A percentile compares a stretch with the other conserved stretches of the same genome.
Conservation (phyloP, 2,329 filamentous ascomycete species). For the Blumeriella jaapii region DNA sequence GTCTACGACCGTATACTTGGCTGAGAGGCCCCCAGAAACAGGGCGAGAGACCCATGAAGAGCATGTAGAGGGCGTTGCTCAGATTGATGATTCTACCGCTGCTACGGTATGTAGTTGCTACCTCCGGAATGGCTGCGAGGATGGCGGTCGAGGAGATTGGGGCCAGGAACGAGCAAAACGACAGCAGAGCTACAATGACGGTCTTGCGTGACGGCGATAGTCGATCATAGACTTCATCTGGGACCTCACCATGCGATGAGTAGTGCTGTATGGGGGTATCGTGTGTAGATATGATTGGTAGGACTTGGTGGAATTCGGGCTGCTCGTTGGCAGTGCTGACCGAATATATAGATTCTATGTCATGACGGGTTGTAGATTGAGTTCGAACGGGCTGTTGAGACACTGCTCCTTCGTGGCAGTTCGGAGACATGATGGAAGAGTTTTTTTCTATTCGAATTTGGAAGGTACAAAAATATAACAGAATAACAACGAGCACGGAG, state of each 20-base stretch:
- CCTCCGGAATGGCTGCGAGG: conserved; percentile 61
- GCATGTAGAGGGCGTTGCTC: conserved; percentile 64
- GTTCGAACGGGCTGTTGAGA: too few species aligned
- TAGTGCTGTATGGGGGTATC: conserved; percentile 24
- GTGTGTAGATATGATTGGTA: conserved; percentile 22
- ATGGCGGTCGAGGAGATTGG: conserved; percentile 66
- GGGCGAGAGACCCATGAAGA: conserved; percentile 61
- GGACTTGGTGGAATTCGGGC: conserved; percentile 13
- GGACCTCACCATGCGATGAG: conserved; percentile 20
- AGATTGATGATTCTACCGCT: conserved; percentile 60
- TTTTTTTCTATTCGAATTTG: too few species aligned
- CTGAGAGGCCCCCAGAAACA: conserved; percentile 64
- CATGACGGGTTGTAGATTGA: conserved; percentile 9
- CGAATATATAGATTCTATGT: conserved; percentile 16
- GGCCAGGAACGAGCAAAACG: conserved; percentile 65
- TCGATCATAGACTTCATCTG: conserved; percentile 51
- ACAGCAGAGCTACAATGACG: conserved; percentile 55
- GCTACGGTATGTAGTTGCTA: conserved; percentile 52
- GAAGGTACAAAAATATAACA: too few species aligned
- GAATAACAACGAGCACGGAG: too few species aligned
- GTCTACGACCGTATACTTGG: conserved; percentile 48
- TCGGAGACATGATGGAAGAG: too few species aligned
- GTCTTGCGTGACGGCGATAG: conserved; percentile 51
- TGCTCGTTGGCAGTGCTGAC: conserved; percentile 8
- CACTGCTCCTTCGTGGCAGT: too few species aligned